phyloP scores from a whole-genome alignment of 371 early-diverging fungal species.

The Coelomomyces lativittatus region DNA sequence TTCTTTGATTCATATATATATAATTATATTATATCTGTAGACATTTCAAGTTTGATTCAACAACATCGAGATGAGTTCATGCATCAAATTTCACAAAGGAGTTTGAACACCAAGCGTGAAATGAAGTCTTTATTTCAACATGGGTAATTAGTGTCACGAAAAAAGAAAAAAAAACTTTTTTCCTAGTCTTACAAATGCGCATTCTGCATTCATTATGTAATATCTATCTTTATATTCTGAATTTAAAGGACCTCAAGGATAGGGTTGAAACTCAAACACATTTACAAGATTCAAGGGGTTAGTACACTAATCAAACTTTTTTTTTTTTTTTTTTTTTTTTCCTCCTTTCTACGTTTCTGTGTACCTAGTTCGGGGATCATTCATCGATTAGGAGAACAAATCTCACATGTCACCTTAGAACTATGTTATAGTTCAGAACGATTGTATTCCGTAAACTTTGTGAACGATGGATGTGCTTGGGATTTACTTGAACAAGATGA shows the following conservation, averaged over 20 bases:
- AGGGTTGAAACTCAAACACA: too few species aligned
- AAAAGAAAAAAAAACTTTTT: too few species aligned
- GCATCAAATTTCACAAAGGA: slow-evolving; percentile 22
- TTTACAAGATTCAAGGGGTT: too few species aligned
- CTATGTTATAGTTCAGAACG: background rate
- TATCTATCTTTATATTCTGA: too few species aligned
- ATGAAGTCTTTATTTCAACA: slow-evolving; percentile 15
- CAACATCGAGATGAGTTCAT: slow-evolving; percentile 23
- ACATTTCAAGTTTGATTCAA: slow-evolving; percentile 10
- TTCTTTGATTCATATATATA: background rate
- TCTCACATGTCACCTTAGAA: background rate
- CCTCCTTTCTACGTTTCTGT: background rate
- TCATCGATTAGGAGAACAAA: background rate
- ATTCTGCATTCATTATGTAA: too few species aligned
- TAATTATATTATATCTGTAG: background rate
- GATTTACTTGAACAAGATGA: background rate
- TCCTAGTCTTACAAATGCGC: too few species aligned
- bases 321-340: background rate
- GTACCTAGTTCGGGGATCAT: background rate
- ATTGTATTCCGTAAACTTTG: background rate
- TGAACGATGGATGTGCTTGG: slow-evolving; percentile 1
- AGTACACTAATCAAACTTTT: too few species aligned
- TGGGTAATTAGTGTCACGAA: too few species aligned
- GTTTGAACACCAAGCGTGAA: slow-evolving; percentile 11
- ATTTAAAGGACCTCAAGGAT: too few species aligned